Evolutionary conservation across 2,329 filamentous ascomycete genomes (phyloP).

Genomic region (Periconia sp.): DNA sequence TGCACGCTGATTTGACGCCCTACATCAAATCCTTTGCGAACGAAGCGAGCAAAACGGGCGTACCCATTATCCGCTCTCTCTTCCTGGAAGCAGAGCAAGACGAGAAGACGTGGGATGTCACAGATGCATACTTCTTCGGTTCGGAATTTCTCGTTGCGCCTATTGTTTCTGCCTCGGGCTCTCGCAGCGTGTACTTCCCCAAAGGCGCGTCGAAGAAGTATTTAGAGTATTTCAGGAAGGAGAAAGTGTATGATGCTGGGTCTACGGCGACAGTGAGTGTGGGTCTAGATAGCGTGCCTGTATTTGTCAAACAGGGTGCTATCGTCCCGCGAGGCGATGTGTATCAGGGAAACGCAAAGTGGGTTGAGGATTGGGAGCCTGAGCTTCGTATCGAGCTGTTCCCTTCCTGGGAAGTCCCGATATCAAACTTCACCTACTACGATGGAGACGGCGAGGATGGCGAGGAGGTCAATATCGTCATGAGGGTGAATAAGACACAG

Average conservation of each 20-base stretch:
- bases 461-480: constrained; percentile 10
- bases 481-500: constrained; percentile 15
- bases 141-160: constrained; percentile 42
- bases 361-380: constrained; percentile 39
- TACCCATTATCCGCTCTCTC: constrained; percentile 43
- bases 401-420: constrained; percentile 31
- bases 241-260: constrained; percentile 26
- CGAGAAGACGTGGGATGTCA: constrained; percentile 23
- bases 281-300: constrained; percentile 32
- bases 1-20: constrained; percentile 40
- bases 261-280: constrained; percentile 20
- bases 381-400: constrained; percentile 39
- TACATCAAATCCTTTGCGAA: constrained; percentile 43
- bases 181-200: constrained; percentile 42
- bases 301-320: constrained; percentile 41
- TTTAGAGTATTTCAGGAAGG: constrained; percentile 41
- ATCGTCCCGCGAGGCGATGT: constrained; percentile 43
- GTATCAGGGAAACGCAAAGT: constrained; percentile 42
- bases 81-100: constrained; percentile 42
- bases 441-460: constrained; percentile 22
- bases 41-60: constrained; percentile 31
- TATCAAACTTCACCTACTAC: constrained; percentile 31
- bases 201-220: constrained; percentile 25
- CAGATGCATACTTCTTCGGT: constrained; percentile 44
- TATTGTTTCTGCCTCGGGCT: constrained; percentile 32